Evolutionary conservation across 148 eudicot species (phyloP).

Genomic region (Fagopyrum homotropicum): DNA sequence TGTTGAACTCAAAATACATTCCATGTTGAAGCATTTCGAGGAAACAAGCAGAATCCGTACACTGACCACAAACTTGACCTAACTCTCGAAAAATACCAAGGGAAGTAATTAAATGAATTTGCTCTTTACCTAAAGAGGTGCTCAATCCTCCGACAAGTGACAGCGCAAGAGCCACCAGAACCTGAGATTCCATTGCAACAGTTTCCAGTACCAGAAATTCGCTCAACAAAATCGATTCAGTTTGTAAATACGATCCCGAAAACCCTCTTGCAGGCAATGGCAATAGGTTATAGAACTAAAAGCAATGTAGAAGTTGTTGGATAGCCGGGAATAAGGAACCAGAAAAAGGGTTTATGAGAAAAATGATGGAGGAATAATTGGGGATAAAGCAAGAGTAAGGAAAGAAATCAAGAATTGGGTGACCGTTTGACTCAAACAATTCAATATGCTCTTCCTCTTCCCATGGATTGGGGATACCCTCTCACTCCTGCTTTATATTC

Average conservation of each 20-base stretch:
- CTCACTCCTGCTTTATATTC: background rate
- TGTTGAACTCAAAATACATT: background rate
- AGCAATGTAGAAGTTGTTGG: background rate
- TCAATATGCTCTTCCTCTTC: background rate
- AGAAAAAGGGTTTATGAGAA: background rate
- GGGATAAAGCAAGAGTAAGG: slow-evolving; percentile 22
- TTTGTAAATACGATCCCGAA: background rate
- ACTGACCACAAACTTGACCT: background rate
- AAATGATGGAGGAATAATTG: slow-evolving; percentile 12
- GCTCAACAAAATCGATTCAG: background rate
- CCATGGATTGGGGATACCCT: slow-evolving; percentile 12
- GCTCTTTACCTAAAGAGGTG: slow-evolving; percentile 62
- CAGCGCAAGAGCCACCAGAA: slow-evolving; percentile 83
- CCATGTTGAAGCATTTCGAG: background rate
- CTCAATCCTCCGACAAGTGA: slow-evolving; percentile 96
- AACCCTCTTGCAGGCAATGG: background rate
- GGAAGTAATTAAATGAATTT: background rate
- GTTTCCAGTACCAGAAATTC: background rate
- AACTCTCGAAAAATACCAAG: background rate
- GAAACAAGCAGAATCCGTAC: background rate
- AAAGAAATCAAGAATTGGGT: background rate
- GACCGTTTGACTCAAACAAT: background rate
- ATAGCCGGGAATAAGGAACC: background rate
- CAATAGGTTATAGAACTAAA: background rate
- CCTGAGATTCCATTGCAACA: slow-evolving; percentile 74